Evolutionary conservation across 345 rosid species (phyloP).

Genomic region (Psidium guajava): DNA sequence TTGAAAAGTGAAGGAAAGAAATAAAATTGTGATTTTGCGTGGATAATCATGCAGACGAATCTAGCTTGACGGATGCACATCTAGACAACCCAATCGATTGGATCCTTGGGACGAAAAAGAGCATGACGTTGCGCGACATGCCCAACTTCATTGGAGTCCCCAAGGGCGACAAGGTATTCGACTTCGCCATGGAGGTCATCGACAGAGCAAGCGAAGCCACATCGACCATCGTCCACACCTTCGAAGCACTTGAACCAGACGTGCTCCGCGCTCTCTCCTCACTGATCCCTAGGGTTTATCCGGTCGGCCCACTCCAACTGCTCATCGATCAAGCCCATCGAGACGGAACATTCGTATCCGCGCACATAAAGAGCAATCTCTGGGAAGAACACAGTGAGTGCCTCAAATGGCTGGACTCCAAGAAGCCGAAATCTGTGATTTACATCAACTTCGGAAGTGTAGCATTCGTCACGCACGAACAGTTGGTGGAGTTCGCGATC

Average conservation of each 20-base stretch:
- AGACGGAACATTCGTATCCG: background rate
- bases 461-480: background rate
- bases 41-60: background rate
- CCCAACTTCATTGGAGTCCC: background rate
- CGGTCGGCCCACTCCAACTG: background rate
- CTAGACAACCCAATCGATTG: background rate
- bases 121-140: background rate
- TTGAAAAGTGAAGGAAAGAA: too few relatives aligned
- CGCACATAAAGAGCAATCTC: background rate
- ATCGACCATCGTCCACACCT: background rate
- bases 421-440: background rate
- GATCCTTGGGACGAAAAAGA: background rate
- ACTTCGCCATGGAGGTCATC: background rate
- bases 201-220: background rate
- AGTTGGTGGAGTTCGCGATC: conserved; percentile 7
- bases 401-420: background rate
- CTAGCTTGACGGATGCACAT: background rate
- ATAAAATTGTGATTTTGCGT: background rate
- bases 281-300: background rate
- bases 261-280: background rate
- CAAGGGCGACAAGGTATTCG: background rate
- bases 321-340: background rate
- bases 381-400: background rate
- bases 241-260: background rate
- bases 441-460: background rate